Evolutionary conservation across 768 basidiomycete species (phyloP).

Genomic region (Boletus fagicola): DNA sequence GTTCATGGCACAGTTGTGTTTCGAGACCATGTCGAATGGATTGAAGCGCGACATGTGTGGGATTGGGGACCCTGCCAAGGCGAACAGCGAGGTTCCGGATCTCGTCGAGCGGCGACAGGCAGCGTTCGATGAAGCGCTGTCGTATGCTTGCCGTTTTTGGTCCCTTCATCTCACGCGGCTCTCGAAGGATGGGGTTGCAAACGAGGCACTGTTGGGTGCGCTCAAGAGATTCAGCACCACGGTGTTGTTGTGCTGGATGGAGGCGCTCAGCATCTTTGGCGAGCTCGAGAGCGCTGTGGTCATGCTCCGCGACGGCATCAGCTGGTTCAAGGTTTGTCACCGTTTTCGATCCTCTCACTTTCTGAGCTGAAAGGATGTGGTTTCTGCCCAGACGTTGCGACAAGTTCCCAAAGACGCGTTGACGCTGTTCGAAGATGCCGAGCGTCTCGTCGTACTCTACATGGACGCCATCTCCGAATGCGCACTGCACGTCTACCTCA

Average conservation of each 20-base stretch:
- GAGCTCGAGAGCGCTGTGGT: constrained; percentile 16
- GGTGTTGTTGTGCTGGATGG: constrained; percentile 19
- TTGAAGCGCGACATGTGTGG: constrained; percentile 24
- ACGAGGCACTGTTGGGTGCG: constrained; percentile 8
- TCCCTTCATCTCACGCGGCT: constrained; percentile 17
- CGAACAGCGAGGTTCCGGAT: constrained; percentile 18
- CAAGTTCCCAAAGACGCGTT: constrained; percentile 7
- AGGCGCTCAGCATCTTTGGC: constrained; percentile 18
- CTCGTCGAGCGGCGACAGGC: constrained; percentile 15
- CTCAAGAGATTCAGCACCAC: constrained; percentile 14
- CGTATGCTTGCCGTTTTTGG: constrained; percentile 23
- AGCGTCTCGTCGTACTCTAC: constrained; percentile 19
- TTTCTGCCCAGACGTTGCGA: constrained; percentile 3
- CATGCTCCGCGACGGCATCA: constrained; percentile 14
- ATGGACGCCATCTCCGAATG: constrained; percentile 22
- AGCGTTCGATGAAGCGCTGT: constrained; percentile 15
- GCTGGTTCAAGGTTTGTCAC: constrained; percentile 16
- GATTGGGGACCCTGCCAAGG: constrained; percentile 15
- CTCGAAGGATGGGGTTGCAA: constrained; percentile 3
- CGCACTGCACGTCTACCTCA: constrained; percentile 20
- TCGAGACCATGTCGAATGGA: constrained; percentile 17
- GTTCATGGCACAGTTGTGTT: constrained; percentile 20
- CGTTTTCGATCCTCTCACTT: neutral
- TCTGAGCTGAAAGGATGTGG: neutral
- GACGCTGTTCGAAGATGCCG: constrained; percentile 16